Evolutionary conservation across 768 basidiomycete genomes (phyloP), one percentile per base, ranked within the genome.

Genomic region (Tubosaeta sp.): DNA sequence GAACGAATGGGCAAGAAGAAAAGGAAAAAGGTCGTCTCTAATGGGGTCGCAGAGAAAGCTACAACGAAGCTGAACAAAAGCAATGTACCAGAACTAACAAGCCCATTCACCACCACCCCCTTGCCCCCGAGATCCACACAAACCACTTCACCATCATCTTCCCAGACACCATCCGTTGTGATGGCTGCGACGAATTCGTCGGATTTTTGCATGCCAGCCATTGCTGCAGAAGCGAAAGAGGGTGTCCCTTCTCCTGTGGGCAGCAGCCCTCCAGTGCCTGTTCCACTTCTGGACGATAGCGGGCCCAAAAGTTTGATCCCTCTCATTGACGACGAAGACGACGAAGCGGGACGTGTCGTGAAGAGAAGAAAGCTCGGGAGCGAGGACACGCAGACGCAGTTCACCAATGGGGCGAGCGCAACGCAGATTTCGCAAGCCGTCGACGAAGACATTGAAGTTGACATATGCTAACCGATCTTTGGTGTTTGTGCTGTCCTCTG

Each of bases 251-350:
- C 46, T 25, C 46, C 51, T 43, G 55, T 64, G 46, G 48, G 59
- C 32, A 60, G 51, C 12, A 59, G 53, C 25, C 59, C 70, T 6
- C 62, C 71, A 12, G 65, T 66, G 0, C 68, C 72, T 49, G 69
- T 68, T 6, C 70, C 72, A 58, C 64, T 71, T 58, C 52, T 22
- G 37, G 58, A 34, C 48, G 37, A 33, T 14, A 43, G 26, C 45
- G 65, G 62, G 35, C 72, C 57, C 52, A 75, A 16, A 74, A 75
- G 16, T 76, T 80, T 84, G n/a, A 78, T 83, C 32, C 72, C 86
- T 38, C 70, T 83, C 42, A 73, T 84, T 31, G 85, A 71, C 34
- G 72, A 86, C n/a, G 84, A 85, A 49, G 78, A 78, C 25, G 55
- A 59, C 32, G 76, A 79, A 35, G 76, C 81, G 42, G 76, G 73